Percentiles rank a stretch among this genome's conserved stretches.
These are phyloP conservation scores for Parastagonospora nodorum DNA, from an alignment of 2,329 filamentous ascomycete species.

Conservation along the genomic window DNA sequence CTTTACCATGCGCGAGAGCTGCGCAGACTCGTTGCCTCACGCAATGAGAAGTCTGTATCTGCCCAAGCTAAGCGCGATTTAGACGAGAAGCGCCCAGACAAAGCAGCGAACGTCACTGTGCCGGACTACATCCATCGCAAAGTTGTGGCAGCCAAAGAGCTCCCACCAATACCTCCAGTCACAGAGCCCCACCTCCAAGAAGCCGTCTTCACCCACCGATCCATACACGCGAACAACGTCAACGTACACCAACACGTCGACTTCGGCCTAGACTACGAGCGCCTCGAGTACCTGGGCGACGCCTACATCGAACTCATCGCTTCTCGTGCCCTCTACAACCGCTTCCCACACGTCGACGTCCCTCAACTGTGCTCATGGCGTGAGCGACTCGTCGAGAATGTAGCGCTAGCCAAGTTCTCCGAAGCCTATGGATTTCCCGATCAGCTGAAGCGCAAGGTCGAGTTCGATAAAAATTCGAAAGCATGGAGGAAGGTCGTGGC, in stretches of 20 bases:
- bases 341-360: slow-evolving; percentile 67
- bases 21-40: slow-evolving; percentile 29
- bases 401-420: slow-evolving; percentile 73
- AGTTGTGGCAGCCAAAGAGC: slow-evolving; percentile 36
- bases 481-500: slow-evolving; percentile 71
- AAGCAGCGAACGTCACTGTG: slow-evolving; percentile 20
- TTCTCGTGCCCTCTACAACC: slow-evolving; percentile 74
- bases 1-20: slow-evolving; percentile 37
- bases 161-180: slow-evolving; percentile 67
- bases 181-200: slow-evolving; percentile 63
- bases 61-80: slow-evolving; percentile 57
- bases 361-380: slow-evolving; percentile 77
- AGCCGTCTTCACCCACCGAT: slow-evolving; percentile 69
- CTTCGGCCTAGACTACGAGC: slow-evolving; percentile 67
- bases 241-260: slow-evolving; percentile 25
- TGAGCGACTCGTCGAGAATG: slow-evolving; percentile 80
- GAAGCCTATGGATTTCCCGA: slow-evolving; percentile 72
- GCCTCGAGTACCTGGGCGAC: slow-evolving; percentile 87
- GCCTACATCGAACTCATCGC: slow-evolving; percentile 81
- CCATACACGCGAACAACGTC: slow-evolving; percentile 20
- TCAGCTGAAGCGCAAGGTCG: slow-evolving; percentile 59
- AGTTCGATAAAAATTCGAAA: slow-evolving; percentile 36
- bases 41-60: slow-evolving; percentile 44
- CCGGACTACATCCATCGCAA: slow-evolving; percentile 35
- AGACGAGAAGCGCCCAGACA: slow-evolving; percentile 33